Conservation (phyloP, 192 early-diverging fungal genomes). For the Backusella parvicylindrica region DNA sequence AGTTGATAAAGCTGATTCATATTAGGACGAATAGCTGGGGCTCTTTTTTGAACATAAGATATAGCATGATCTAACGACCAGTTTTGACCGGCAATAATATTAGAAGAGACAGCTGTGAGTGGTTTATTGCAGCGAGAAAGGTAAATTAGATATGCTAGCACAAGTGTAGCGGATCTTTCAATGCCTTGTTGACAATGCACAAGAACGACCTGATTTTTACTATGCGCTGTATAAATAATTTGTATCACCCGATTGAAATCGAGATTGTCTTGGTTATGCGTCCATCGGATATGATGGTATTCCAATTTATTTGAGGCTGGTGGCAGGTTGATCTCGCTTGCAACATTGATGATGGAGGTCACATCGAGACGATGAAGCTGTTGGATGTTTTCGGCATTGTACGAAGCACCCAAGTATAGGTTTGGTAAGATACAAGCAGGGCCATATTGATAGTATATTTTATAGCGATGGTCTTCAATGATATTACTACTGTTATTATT, state of each 20-base stretch:
- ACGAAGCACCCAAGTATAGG: constrained; percentile 61
- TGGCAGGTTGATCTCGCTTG: constrained; percentile 53
- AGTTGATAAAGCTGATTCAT: constrained; percentile 78
- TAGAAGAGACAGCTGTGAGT: neutral
- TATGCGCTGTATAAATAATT: constrained; percentile 61
- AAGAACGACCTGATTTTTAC: constrained; percentile 57
- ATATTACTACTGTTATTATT: neutral
- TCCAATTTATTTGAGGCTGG: constrained; percentile 27
- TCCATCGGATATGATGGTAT: constrained; percentile 65
- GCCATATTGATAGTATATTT: constrained; percentile 42
- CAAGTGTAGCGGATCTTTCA: constrained; percentile 78
- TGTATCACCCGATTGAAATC: constrained; percentile 62
- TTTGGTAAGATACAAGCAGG: constrained; percentile 63
- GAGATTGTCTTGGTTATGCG: constrained; percentile 68
- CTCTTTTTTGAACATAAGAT: constrained; percentile 64
- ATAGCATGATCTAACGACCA: constrained; percentile 65
- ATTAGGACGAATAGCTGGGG: constrained; percentile 77
- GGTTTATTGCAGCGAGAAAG: constrained; percentile 33
- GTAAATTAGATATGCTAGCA: constrained; percentile 85
- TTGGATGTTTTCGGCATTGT: constrained; percentile 51
- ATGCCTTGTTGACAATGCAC: constrained; percentile 88
- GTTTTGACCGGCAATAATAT: constrained; percentile 56
- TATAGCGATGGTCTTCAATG: neutral
- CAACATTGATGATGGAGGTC: constrained; percentile 66
- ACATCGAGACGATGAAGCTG: constrained; percentile 49